Base-by-base conservation (phyloP, 208 protist species). In the Trypanosoma theileri region DNA sequence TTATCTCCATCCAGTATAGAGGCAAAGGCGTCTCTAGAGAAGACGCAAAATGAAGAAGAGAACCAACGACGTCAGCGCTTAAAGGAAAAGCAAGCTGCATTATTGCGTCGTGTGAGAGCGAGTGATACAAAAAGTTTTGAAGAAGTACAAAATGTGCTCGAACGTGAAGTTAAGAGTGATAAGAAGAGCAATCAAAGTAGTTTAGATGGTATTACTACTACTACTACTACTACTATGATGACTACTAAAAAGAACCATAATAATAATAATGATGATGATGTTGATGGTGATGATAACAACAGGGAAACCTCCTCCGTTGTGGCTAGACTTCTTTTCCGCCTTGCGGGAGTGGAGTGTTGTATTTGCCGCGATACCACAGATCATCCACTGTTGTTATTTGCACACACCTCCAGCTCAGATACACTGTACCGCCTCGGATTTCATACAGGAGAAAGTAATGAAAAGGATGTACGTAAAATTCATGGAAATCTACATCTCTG, bases 21-120 rank as follows among this genome's bases (percentile, higher is more conserved):
- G 44, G 45, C 59, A 16, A 55, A 60, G 14, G 69, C 59, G 0
- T 66, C 71, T 11, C 26, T 53, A 22, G 60, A 66, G 10, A 67
- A 66, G n/a, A n/a, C n/a, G 52, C 72, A 77, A 44, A 66, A 59
- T 50, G 48, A 65, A 44, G 14, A 55, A 4, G 75, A 77, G 31
- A 62, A 75, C 35, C 76, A 70, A 28, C 84, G 78, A 40, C 77
- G 76, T 45, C 71, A 75, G 67, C 62, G 61, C 19, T 42, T 88
- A n/a, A 86, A 92, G 71, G 86, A 89, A 53, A 79, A 75, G 48
- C 89, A 94, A 71, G 68, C 69, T 9, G 78, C 79, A 61, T 69
- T 94, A 19, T 75, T 94, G 59, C 65, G 71, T 31, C 81, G 84
- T 42, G 81, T 92, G 72, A 87, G 75, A 44, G 78, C 58, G 35